Base-by-base conservation (phyloP, 352 stramenopile species). In the Saprolegnia diclina region DNA sequence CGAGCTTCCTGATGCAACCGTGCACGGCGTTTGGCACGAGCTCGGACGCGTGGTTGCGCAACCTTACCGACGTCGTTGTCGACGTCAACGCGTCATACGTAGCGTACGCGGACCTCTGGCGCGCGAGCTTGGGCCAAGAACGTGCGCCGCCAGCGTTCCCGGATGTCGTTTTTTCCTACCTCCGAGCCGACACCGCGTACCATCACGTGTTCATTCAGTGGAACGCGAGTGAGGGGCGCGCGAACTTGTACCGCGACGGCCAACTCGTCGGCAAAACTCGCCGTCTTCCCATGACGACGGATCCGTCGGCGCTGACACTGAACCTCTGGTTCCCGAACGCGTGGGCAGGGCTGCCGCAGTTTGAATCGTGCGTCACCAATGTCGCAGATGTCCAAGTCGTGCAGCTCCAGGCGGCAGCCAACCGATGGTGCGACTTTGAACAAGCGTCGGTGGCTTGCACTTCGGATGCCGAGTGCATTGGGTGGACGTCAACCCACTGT, bases 241-340 rank as follows among this genome's bases (percentile, higher is more conserved):
- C 81, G 10, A 91, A 91, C 62, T 53, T 91, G 18, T 91, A 88
- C 55, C 65, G 87, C 2, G 74, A 89, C 56, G 81, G 81, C 7
- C 63, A 79, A 35, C 74, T 91, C 11, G 73, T 85, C 9, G 56
- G 73, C 26, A 82, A 80, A 54, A 72, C 88, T 56, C 73, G 67
- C 26, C 45, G 37, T 7, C 48, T 52, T 1, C 42, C 67, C 1
- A 29, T 68, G 4, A 48, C 63, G 0, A 35, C 4, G n/a, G 50
- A 32, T 19, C 29, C 38, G 0, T 55, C 24, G 18, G 18, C 65
- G 0, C 59, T 91, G 7, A 83, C 80, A 0, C 71, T 89, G 7
- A 80, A 82, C 29, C 78, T 89, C 3, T 91, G 81, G 81, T 87
- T 91, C 57, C 83, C 83, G 0, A 89, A 91, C 50, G 79, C 81